Evolutionary conservation across 495 filamentous ascomycete genomes (phyloP), one percentile per base, ranked within the genome.

Genomic region (Jackrogersella multiformis): DNA sequence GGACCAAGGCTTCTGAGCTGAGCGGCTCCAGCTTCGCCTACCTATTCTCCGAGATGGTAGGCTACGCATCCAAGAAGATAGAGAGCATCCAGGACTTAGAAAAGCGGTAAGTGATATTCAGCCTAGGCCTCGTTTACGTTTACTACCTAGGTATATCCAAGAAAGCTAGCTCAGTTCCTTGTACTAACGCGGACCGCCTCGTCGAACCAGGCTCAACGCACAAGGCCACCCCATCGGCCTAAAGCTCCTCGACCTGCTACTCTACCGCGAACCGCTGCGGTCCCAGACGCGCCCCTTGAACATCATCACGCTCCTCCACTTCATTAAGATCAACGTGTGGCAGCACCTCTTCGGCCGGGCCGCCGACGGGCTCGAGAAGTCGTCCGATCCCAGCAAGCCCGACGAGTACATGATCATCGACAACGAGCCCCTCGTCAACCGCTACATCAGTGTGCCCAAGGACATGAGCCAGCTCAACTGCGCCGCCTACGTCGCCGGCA

Each of bases 331-430:
- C 38, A 89, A 89, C 24, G 84, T 98, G 46, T 99, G 93, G 92
- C 88, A 88, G 44, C 91, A 94, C 76, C 90, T 99, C 38, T 99
- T 98, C 80, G 85, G 84, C 53, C 92, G 94, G 23, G 85, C 93
- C 16, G 95, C 95, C 26, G 93, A 97, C 76, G 89, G 91, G 13
- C 88, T 99, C 58, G 95, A 99, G 79, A 92, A 93, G 78, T 91
- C 88, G 58, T 85, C 87, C n/a, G 88, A 91, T 55, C 85, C 89
- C 3, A 86, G 88, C 15, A 93, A 91, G 10, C 88, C 91, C 2
- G 90, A 93, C 74, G 93, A 98, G 80, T 99, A 97, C 82, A 97
- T 99, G 94, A 92, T 99, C 70, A 89, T 88, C 61, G 95, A 99
- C 76, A 97, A 99, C 75, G 96, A 98, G 72, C 95, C 95, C 38